These are phyloP conservation scores for Verticillium albo-atrum DNA, from an alignment of 2,329 filamentous ascomycete species.

Conservation along the genomic window DNA sequence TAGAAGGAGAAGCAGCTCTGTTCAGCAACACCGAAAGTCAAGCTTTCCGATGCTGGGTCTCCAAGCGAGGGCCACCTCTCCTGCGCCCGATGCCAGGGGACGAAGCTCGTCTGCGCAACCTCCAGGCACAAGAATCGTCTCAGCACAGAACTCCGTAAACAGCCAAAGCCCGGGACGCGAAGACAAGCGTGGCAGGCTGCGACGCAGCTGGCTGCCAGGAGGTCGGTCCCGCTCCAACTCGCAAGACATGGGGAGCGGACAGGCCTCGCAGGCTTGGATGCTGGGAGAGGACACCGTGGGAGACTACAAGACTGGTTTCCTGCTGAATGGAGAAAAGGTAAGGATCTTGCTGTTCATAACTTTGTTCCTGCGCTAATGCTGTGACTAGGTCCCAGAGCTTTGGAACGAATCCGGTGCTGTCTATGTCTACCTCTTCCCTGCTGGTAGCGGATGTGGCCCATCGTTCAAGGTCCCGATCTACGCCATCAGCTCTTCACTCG, in stretches of 20 bases:
- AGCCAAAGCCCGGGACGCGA: slow-evolving; percentile 38
- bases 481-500: slow-evolving; percentile 47
- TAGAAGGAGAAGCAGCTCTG: slow-evolving; percentile 28
- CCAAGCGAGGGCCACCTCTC: slow-evolving; percentile 22
- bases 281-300: slow-evolving; percentile 44
- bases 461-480: slow-evolving; percentile 58
- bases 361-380: slow-evolving; percentile 4
- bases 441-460: slow-evolving; percentile 42
- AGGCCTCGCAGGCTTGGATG: slow-evolving; percentile 44
- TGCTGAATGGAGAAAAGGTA: slow-evolving; percentile 54
- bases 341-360: slow-evolving; percentile 1
- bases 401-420: slow-evolving; percentile 60
- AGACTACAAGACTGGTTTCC: slow-evolving; percentile 51
- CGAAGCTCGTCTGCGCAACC: slow-evolving; percentile 47
- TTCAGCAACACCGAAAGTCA: slow-evolving; percentile 16
- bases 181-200: slow-evolving; percentile 35
- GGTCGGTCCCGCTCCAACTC: slow-evolving; percentile 49
- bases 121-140: slow-evolving; percentile 19
- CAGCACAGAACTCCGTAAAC: slow-evolving; percentile 27
- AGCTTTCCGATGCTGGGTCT: slow-evolving; percentile 17
- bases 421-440: slow-evolving; percentile 52
- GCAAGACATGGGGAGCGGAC: slow-evolving; percentile 20
- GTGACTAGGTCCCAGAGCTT: slow-evolving; percentile 54
- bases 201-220: slow-evolving; percentile 51
- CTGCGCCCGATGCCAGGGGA: slow-evolving; percentile 32